phyloP scores from a whole-genome alignment of 352 stramenopile species.

The Thalassiosira mediterranea region DNA sequence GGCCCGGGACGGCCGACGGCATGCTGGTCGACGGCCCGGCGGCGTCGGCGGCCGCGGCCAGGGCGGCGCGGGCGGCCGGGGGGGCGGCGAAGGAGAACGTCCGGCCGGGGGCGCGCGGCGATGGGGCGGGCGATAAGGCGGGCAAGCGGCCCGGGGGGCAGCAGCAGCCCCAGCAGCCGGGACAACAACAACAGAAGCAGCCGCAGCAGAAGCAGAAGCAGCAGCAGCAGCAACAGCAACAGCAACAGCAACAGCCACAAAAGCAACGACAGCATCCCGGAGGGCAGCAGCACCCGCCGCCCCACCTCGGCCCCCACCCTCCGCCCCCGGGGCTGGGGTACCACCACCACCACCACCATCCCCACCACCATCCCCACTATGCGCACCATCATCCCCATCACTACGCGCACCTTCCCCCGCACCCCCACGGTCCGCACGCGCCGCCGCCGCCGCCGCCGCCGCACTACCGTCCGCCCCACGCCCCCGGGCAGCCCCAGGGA shows the following conservation, averaged over 20 bases:
- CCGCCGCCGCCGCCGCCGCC: too few species aligned
- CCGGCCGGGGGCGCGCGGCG: too few species aligned
- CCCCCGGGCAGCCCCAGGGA: not conserved
- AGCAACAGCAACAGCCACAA: slow-evolving; percentile 1
- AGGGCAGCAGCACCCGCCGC: too few species aligned
- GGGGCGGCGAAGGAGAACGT: not conserved
- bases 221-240: slow-evolving; percentile 7
- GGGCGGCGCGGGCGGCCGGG: too few species aligned
- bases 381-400: not conserved
- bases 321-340: not conserved
- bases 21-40: not conserved
- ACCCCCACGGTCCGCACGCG: not conserved
- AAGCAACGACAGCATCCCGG: not conserved
- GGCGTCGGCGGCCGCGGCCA: not conserved
- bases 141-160: not conserved
- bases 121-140: not conserved
- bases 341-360: not conserved
- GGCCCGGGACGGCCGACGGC: not conserved
- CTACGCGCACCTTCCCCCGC: not conserved
- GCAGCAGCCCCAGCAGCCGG: not conserved
- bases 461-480: too few species aligned
- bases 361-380: not conserved
- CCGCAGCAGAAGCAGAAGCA: too few species aligned
- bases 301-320: not conserved
- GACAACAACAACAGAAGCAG: not conserved